Percentiles rank a stretch among this genome's conserved stretches.
phyloP scores from a whole-genome alignment of 225 moss, liverwort and hornwort species.

The Antitrichia curtipendula region DNA sequence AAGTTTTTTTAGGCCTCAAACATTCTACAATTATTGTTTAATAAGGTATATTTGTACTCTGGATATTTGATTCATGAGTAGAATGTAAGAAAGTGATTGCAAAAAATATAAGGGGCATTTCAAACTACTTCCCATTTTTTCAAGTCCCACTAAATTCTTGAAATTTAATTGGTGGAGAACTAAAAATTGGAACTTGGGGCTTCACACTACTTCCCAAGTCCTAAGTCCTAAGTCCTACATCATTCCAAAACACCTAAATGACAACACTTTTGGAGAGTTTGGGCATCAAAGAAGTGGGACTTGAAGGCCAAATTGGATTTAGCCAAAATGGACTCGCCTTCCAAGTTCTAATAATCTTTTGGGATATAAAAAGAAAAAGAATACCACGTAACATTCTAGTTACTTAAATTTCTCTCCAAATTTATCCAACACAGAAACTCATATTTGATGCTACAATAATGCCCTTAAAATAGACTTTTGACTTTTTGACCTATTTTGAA shows the following conservation, averaged over 20 bases:
- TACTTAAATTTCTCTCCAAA: background rate
- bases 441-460: too few relatives aligned
- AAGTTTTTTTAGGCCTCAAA: background rate
- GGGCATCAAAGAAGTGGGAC: rapidly evolving
- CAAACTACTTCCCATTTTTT: rapidly evolving
- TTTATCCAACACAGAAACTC: background rate
- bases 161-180: background rate
- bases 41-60: background rate
- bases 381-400: background rate
- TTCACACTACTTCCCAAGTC: rapidly evolving
- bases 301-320: rapidly evolving
- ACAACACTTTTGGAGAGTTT: background rate
- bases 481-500: background rate
- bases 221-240: background rate
- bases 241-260: rapidly evolving
- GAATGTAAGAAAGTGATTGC: background rate
- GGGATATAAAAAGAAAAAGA: too few relatives aligned
- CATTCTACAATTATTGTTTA: background rate
- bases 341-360: rapidly evolving
- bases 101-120: background rate
- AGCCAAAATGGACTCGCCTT: rapidly evolving
- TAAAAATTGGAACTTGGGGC: background rate
- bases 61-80: background rate
- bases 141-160: background rate
- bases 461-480: background rate